Evolutionary conservation across 495 filamentous ascomycete genomes (phyloP), one percentile per base, ranked within the genome.

Genomic region (Penicillium cosmopolitanum): DNA sequence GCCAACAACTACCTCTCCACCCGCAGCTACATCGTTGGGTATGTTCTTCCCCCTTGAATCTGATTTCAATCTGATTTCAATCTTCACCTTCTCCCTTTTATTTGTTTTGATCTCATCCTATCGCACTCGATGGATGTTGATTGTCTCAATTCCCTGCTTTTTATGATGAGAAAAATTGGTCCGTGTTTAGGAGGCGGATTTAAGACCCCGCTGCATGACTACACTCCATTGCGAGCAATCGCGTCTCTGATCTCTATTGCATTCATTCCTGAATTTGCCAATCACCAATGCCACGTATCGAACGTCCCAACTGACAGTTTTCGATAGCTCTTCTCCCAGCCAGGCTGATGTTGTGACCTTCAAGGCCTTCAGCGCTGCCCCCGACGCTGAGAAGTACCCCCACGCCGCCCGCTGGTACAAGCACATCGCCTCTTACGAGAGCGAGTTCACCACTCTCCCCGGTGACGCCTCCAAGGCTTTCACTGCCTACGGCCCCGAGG

Each of bases 101-200:
- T 21, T 42, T 54, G 42, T 55, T 40, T 52, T 62, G 31, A 59
- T 52, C 56, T 53, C 33, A 38, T 56, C 42, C 55, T 38, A 36
- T 36, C 11, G 13, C 12, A 38, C 11, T 38, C 36, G 11, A n/a
- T 52, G 46, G 46, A 54, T 43, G n/a, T 56, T 38, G 51, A 19
- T 9, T 38, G 38, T 53, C 28, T 31, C 42, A 62, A 62, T 57
- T 25, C 0, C 63, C 62, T 57, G 57, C 77, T 74, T 74, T 74
- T 69, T 61, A 85, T 95, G 92, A 96, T 96, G 92, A 95, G 83
- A 86, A 85, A 85, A 73, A 87, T 92, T 96, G 91, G 93, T 96
- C 93, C 93, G 93, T 97, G 93, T 96, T 96, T 84, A 92, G 87
- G 90, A 97, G 89, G 89, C 88, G 93, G 87, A 83, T 92, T 31